Conservation (phyloP, 1,284 basidiomycete species). For the Ganoderma sinense region DNA sequence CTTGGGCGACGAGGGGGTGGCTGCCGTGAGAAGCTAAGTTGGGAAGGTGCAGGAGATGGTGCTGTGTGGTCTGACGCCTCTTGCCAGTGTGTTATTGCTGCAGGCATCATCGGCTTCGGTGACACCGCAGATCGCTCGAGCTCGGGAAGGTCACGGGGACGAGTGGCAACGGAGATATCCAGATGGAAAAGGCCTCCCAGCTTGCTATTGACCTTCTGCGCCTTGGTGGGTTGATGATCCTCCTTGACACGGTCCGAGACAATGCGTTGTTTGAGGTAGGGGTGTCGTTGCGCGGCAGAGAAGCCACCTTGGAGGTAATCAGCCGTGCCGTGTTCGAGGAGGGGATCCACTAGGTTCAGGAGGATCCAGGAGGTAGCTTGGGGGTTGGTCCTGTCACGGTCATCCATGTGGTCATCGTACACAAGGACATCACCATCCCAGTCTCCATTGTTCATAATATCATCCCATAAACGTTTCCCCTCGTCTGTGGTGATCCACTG, state of each 20-base stretch:
- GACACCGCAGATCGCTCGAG: constrained; percentile 58
- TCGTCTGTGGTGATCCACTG: constrained; percentile 82
- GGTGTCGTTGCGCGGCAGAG: constrained; percentile 61
- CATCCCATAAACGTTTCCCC: constrained; percentile 74
- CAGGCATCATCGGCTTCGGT: constrained; percentile 48
- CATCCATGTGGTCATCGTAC: constrained; percentile 80
- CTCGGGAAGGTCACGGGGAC: constrained; percentile 59
- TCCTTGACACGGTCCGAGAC: constrained; percentile 40
- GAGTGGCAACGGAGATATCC: constrained; percentile 62
- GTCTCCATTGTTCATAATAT: constrained; percentile 52
- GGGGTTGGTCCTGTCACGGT: constrained; percentile 60
- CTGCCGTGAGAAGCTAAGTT: constrained; percentile 61
- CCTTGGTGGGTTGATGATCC: constrained; percentile 35
- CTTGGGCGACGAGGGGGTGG: constrained; percentile 64
- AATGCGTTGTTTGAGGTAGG: constrained; percentile 58
- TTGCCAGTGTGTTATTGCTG: constrained; percentile 43
- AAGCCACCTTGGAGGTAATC: constrained; percentile 78
- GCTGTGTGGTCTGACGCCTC: constrained; percentile 51
- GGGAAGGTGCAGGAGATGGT: constrained; percentile 73
- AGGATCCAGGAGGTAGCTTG: constrained; percentile 70
- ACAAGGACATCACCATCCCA: constrained; percentile 81
- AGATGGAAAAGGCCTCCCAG: constrained; percentile 64
- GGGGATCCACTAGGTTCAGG: constrained; percentile 62
- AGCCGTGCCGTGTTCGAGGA: constrained; percentile 59
- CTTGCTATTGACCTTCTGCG: constrained; percentile 32